These are phyloP conservation scores for Neobulgaria alba DNA, from an alignment of 2,329 filamentous ascomycete genomes.

Conservation along the genomic window DNA sequence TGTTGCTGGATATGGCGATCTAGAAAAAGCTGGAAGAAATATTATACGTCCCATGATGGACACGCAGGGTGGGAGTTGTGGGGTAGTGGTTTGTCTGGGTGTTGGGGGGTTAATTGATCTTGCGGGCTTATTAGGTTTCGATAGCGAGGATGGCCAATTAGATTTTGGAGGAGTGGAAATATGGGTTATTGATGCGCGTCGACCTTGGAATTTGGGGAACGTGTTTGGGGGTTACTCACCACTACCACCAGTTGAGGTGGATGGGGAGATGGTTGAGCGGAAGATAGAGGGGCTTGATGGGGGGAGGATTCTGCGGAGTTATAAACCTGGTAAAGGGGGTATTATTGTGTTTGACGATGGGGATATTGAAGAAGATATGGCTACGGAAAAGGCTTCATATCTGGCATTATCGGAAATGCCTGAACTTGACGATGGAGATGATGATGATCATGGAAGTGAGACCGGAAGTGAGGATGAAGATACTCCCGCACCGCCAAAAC, in stretches of 20 bases:
- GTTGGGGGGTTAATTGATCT: slow-evolving; percentile 89
- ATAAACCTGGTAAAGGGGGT: slow-evolving; percentile 72
- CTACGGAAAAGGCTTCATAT: slow-evolving; percentile 70
- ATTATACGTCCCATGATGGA: slow-evolving; percentile 82
- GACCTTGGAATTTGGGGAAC: slow-evolving; percentile 92
- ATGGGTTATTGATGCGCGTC: slow-evolving; percentile 85
- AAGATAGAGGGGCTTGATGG: slow-evolving; percentile 59
- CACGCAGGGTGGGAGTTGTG: slow-evolving; percentile 73
- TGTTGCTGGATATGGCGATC: slow-evolving; percentile 83
- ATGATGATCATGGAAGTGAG: slow-evolving; percentile 39
- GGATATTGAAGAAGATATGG: slow-evolving; percentile 79
- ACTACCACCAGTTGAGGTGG: slow-evolving; percentile 39
- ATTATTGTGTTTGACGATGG: slow-evolving; percentile 94
- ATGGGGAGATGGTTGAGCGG: slow-evolving; percentile 32
- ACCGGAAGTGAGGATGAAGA: slow-evolving; percentile 50
- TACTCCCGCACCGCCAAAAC: slow-evolving; percentile 40
- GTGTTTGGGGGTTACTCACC: slow-evolving; percentile 69
- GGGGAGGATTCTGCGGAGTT: slow-evolving; percentile 63
- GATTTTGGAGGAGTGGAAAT: slow-evolving; percentile 79
- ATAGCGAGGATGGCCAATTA: slow-evolving; percentile 55
- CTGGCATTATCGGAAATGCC: slow-evolving; percentile 85
- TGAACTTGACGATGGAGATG: slow-evolving; percentile 58
- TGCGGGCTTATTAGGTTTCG: slow-evolving; percentile 68
- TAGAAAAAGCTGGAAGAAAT: slow-evolving; percentile 69
- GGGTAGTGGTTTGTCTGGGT: slow-evolving; percentile 84